Evolutionary conservation across 495 filamentous ascomycete species (phyloP).

Genomic region (Lasiosphaeria ovina): DNA sequence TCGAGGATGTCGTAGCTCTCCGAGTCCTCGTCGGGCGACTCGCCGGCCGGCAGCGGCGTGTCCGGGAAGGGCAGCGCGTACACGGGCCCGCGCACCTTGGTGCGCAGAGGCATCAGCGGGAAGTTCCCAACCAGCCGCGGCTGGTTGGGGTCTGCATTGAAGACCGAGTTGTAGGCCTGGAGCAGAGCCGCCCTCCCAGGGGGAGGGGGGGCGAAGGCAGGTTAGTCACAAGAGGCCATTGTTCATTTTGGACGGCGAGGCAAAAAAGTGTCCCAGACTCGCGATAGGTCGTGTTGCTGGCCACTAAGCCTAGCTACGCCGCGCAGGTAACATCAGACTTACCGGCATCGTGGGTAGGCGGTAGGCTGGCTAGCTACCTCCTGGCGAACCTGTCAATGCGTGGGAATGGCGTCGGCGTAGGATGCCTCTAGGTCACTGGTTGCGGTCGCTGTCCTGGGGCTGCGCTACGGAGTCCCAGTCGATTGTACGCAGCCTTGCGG

Average conservation of each 20-base stretch:
- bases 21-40: conserved; percentile 75
- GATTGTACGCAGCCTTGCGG: conserved; percentile 31
- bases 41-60: conserved; percentile 64
- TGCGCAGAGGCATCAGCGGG: conserved; percentile 89
- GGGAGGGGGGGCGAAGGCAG: conserved; percentile 1
- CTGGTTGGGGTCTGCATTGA: conserved; percentile 68
- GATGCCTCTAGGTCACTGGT: neutral
- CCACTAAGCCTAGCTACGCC: too few species aligned
- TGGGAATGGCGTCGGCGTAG: conserved; percentile 9
- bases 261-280: too few species aligned
- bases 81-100: conserved; percentile 86
- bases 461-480: conserved; percentile 1
- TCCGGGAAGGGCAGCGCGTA: conserved; percentile 64
- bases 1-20: conserved; percentile 94
- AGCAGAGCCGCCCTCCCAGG: neutral
- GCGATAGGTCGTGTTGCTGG: too few species aligned
- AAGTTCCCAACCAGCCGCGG: conserved; percentile 72
- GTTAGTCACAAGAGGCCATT: neutral
- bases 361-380: too few species aligned
- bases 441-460: neutral
- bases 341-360: conserved; percentile 17
- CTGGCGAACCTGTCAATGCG: neutral
- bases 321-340: neutral
- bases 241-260: too few species aligned
- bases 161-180: conserved; percentile 91